A percentile compares a stretch with the other conserved stretches of the same genome.
Conservation (phyloP, 163 green algal genomes). For the Coccomyxa subellipsoidea region DNA sequence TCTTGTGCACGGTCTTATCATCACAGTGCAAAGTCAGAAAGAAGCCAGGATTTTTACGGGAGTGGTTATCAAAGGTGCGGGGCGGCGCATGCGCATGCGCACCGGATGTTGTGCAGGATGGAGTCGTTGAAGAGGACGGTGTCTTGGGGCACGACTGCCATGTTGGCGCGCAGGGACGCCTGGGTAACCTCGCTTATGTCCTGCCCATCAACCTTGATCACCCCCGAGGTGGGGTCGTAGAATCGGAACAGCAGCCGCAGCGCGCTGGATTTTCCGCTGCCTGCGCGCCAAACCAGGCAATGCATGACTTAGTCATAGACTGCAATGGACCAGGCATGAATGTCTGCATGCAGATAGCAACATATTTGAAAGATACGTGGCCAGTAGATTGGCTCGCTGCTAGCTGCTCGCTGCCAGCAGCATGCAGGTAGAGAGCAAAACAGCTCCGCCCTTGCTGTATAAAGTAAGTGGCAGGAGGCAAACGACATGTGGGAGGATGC, state of each 20-base stretch:
- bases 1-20: no score
- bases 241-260: constrained; percentile 30
- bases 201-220: constrained; percentile 65
- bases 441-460: not conserved
- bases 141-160: constrained; percentile 90
- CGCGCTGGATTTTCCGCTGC: constrained; percentile 41
- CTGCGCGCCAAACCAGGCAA: not conserved
- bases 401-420: no score
- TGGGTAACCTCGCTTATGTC: constrained; percentile 63
- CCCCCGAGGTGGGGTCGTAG: constrained; percentile 23
- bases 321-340: no score
- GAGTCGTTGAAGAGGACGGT: constrained; percentile 85
- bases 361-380: no score
- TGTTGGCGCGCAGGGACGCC: constrained; percentile 59
- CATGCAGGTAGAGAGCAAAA: not conserved
- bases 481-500: not conserved
- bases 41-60: no score
- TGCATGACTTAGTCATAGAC: not conserved
- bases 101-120: constrained; percentile 76
- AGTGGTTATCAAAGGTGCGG: no score
- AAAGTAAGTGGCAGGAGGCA: not conserved
- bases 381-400: no score
- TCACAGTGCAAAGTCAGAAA: no score
- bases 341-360: no score
- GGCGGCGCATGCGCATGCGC: no score